Percentiles rank a stretch among this genome's conserved stretches.
Evolutionary conservation across 2,329 filamentous ascomycete genomes (phyloP).

Genomic region (Lasiodiplodia citricola): DNA sequence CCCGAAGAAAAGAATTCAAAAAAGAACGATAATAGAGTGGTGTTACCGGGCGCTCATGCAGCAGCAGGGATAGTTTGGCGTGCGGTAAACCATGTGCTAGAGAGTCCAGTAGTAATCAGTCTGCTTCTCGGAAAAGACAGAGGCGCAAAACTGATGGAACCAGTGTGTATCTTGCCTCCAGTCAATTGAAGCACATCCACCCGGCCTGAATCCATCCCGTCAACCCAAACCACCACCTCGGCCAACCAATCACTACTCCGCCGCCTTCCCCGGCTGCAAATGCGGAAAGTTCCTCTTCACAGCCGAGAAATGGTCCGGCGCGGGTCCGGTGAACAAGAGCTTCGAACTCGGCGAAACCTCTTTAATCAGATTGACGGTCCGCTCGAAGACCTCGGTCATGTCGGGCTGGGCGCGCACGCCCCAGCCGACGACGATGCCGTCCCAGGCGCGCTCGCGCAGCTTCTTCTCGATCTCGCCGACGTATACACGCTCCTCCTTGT

Average conservation of each 20-base stretch:
- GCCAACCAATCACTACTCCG: background rate
- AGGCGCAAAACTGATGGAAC: too few relatives aligned
- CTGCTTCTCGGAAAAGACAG: too few relatives aligned
- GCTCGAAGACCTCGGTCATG: background rate
- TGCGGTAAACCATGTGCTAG: too few relatives aligned
- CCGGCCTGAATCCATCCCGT: too few relatives aligned
- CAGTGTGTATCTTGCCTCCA: too few relatives aligned
- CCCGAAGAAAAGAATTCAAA: background rate
- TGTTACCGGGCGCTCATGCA: background rate
- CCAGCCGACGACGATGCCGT: conserved; percentile 3
- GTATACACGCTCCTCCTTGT: background rate
- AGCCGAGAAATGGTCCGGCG: background rate
- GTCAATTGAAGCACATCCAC: too few relatives aligned
- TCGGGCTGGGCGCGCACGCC: background rate
- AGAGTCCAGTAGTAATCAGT: too few relatives aligned
- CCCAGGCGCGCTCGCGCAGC: background rate
- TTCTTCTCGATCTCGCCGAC: background rate
- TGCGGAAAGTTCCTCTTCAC: background rate
- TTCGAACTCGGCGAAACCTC: background rate
- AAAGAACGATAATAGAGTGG: background rate
- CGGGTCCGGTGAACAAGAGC: background rate
- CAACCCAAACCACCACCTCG: too few relatives aligned
- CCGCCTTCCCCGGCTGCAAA: background rate
- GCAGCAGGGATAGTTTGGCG: background rate
- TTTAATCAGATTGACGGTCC: background rate